Percentiles rank a stretch among this genome's conserved stretches.
Conservation (phyloP, 2,329 filamentous ascomycete genomes). For the Fusarium newnesense region DNA sequence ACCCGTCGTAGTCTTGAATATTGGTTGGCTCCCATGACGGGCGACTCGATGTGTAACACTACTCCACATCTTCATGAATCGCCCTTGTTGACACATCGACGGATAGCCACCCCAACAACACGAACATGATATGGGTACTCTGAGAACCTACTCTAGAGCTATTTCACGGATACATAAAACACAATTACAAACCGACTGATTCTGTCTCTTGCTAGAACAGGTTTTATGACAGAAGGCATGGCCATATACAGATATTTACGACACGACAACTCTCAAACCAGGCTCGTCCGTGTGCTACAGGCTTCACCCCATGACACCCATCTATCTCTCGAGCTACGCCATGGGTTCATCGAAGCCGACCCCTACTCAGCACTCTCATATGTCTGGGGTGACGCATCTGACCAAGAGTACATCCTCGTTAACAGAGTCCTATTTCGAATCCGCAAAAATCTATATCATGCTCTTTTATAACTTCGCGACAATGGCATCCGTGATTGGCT, state of each 20-base stretch:
- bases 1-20: too few species aligned
- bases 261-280: background rate
- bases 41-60: too few species aligned
- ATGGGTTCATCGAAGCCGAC: background rate
- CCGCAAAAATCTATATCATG: background rate
- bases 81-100: too few species aligned
- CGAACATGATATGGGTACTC: too few species aligned
- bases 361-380: background rate
- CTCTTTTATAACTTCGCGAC: background rate
- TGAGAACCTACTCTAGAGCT: too few species aligned
- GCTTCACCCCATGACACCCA: fast-evolving
- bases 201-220: too few species aligned
- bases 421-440: background rate
- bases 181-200: too few species aligned
- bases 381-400: background rate
- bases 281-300: background rate
- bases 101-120: too few species aligned
- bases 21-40: too few species aligned
- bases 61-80: too few species aligned
- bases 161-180: too few species aligned
- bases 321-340: background rate
- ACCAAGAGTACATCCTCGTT: background rate
- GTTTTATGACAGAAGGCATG: background rate
- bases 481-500: background rate
- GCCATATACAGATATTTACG: background rate